Evolutionary conservation across 495 filamentous ascomycete species (phyloP), one percentile per base, ranked within the genome.

Genomic region (Aspergillus kassunensis): DNA sequence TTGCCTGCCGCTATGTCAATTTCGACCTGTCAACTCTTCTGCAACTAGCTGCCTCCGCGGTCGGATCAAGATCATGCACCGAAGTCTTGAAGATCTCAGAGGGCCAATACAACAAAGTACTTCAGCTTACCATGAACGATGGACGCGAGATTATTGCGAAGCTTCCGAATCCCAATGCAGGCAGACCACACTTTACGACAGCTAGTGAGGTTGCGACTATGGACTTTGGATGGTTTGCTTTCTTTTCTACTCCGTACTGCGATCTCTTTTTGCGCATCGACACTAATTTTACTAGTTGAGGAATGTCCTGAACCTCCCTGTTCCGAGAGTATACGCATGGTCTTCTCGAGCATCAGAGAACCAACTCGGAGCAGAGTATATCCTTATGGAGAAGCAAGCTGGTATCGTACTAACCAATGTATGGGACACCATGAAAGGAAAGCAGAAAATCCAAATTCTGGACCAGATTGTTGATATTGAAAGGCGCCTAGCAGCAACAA

Each of bases 181-280:
- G 70, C 25, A 57, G 65, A 46, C 47, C 70, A 15, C 56, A 60
- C 35, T 65, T 61, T 23, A 65, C 66, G 0, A 75, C 67, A 18
- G 68, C 72, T 9, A 63, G 61, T 35, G 71, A 75, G 58, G 71
- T 74, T 6, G 69, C 71, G 23, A 72, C 66, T 4, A 70, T 71
- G 66, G 62, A 74, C 43, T 74, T 72, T 62, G 69, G 9, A 6
- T 16, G n/a, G n/a, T n/a, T n/a, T n/a, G n/a, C n/a, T n/a, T n/a
- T n/a, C n/a, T n/a, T n/a, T n/a, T n/a, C n/a, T n/a, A n/a, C n/a
- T n/a, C n/a, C n/a, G n/a, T n/a, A n/a, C n/a, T n/a, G n/a, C n/a
- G n/a, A n/a, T n/a, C n/a, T n/a, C n/a, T n/a, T n/a, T n/a, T n/a
- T 39, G n/a, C 23, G 19, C n/a, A 47, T 24, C 13, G 11, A 13